Conservation (phyloP, 805 yeast species). For the Candida qinlingensis region DNA sequence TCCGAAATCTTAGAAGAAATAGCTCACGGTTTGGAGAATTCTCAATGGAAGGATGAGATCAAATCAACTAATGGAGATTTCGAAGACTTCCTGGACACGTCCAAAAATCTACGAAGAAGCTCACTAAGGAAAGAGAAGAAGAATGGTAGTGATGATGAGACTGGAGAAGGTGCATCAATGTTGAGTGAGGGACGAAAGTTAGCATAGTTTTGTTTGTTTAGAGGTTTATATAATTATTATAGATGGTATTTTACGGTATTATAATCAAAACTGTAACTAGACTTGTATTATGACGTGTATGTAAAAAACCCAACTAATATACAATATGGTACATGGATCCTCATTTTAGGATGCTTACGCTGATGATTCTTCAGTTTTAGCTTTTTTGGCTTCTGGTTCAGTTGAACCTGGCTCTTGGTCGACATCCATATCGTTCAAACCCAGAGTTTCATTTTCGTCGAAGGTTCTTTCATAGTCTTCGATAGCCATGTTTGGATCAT, state of each 20-base stretch:
- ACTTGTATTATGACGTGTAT: neutral
- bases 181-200: neutral
- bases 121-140: neutral
- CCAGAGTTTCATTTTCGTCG: conserved; percentile 89
- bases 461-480: conserved; percentile 88
- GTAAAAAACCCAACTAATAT: no score
- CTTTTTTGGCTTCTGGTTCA: neutral
- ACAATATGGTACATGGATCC: no score
- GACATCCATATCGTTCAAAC: conserved; percentile 49
- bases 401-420: conserved; percentile 2
- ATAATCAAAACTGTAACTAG: no score
- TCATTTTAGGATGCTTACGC: no score
- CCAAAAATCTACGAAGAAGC: neutral
- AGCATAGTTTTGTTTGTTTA: neutral
- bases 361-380: neutral
- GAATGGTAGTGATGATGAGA: neutral
- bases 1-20: conserved; percentile 10
- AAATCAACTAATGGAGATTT: conserved; percentile 13
- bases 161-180: neutral
- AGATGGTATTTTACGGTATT: neutral
- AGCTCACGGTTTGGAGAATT: conserved; percentile 13
- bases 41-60: conserved; percentile 18
- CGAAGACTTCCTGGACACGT: conserved; percentile 6
- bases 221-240: neutral
- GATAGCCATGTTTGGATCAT: conserved; percentile 90